These are phyloP conservation scores for Gorgonomyces haynaldii DNA, from an alignment of 192 early-diverging fungal genomes.

Conservation along the genomic window DNA sequence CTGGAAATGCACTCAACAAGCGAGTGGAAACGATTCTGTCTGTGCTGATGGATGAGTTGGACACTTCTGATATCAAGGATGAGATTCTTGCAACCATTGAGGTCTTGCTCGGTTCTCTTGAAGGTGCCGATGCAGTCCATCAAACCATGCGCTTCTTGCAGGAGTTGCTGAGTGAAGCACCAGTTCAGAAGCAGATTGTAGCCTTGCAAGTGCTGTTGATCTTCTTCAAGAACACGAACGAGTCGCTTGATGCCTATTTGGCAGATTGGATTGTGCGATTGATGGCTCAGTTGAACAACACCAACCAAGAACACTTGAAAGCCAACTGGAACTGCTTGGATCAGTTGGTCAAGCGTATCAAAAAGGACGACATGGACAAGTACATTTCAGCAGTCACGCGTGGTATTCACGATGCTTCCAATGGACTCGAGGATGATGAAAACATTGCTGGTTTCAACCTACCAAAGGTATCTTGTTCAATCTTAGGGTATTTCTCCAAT, in stretches of 20 bases:
- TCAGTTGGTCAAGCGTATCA: conserved; percentile 64
- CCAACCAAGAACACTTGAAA: conserved; percentile 43
- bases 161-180: conserved; percentile 38
- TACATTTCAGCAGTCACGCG: conserved; percentile 59
- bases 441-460: conserved; percentile 72
- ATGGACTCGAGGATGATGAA: conserved; percentile 25
- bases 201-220: conserved; percentile 51
- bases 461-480: conserved; percentile 47
- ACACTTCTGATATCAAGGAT: conserved; percentile 45
- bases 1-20: conserved; percentile 71
- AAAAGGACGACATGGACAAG: conserved; percentile 80
- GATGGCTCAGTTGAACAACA: conserved; percentile 58
- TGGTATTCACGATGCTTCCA: conserved; percentile 49
- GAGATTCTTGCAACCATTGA: conserved; percentile 66
- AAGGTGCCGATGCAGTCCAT: conserved; percentile 73
- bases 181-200: conserved; percentile 10
- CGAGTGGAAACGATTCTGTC: conserved; percentile 70
- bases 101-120: conserved; percentile 60
- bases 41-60: conserved; percentile 70
- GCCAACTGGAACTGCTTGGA: conserved; percentile 71
- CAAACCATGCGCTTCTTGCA: conserved; percentile 66
- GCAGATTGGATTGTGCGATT: conserved; percentile 72
- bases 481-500: conserved; percentile 69
- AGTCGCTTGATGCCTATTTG: conserved; percentile 52
- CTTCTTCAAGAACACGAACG: conserved; percentile 56